These are phyloP conservation scores for Wakefieldia striispora DNA, from an alignment of 768 basidiomycete species.

Conservation along the genomic window DNA sequence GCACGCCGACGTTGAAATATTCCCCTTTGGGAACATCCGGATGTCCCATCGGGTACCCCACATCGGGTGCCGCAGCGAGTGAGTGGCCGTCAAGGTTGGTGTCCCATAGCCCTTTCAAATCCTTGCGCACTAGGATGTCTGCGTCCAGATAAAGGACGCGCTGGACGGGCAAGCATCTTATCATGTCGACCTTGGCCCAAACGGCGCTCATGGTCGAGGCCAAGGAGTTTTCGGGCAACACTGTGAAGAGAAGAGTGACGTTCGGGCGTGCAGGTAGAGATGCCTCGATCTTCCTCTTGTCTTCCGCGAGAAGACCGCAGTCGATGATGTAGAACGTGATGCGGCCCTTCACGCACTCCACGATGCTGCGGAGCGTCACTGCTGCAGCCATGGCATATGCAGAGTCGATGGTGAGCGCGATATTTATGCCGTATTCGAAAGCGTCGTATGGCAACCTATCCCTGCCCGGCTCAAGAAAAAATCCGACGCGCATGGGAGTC, in stretches of 20 bases:
- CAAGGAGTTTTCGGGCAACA: constrained; percentile 32
- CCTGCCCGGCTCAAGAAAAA: constrained; percentile 24
- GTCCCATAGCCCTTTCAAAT: constrained; percentile 43
- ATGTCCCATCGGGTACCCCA: constrained; percentile 52
- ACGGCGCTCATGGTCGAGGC: constrained; percentile 27
- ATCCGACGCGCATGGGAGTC: constrained; percentile 52
- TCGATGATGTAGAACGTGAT: constrained; percentile 52
- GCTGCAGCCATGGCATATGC: constrained; percentile 48
- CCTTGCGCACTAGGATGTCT: constrained; percentile 45
- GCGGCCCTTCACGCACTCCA: constrained; percentile 35
- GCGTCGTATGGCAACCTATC: constrained; percentile 11
- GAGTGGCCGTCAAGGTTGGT: constrained; percentile 41
- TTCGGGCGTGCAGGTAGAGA: constrained; percentile 28
- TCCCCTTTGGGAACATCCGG: constrained; percentile 26
- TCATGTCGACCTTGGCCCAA: constrained; percentile 55
- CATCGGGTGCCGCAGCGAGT: constrained; percentile 46
- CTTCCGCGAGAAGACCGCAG: constrained; percentile 39
- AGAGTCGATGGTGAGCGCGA: constrained; percentile 44
- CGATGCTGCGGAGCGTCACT: constrained; percentile 44
- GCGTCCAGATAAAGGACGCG: constrained; percentile 52
- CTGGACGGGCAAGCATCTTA: constrained; percentile 46
- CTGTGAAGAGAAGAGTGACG: constrained; percentile 44
- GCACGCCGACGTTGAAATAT: constrained; percentile 58
- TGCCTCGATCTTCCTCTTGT: constrained; percentile 32
- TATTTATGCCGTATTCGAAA: constrained; percentile 46